Percentiles rank a stretch among this genome's conserved stretches.
Conservation (phyloP, 768 basidiomycete species). For the Cyclocybe aegerita region DNA sequence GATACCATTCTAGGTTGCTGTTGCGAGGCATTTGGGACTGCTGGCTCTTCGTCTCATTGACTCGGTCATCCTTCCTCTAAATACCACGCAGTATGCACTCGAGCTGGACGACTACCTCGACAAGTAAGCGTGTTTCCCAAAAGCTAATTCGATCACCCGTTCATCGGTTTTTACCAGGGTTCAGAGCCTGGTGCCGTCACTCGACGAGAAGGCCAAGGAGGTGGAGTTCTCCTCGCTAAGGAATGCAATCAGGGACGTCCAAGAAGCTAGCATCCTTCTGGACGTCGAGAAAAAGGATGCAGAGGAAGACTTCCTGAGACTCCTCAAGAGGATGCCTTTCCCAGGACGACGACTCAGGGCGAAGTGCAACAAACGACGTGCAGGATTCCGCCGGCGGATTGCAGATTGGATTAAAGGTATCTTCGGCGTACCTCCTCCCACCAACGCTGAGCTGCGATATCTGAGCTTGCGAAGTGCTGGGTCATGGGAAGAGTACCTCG, state of each 20-base stretch:
- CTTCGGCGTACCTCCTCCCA: conserved; percentile 36
- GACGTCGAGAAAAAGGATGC: conserved; percentile 60
- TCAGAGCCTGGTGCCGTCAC: conserved; percentile 39
- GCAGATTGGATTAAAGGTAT: conserved; percentile 36
- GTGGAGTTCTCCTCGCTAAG: conserved; percentile 45
- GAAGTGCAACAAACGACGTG: conserved; percentile 20
- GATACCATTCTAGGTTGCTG: conserved; percentile 45
- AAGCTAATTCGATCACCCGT: neutral
- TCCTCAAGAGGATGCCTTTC: conserved; percentile 38
- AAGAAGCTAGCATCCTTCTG: conserved; percentile 50
- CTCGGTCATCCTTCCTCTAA: conserved; percentile 66
- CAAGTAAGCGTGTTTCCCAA: conserved; percentile 38
- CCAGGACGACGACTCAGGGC: conserved; percentile 19
- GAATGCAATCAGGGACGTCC: conserved; percentile 44
- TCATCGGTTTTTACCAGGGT: conserved; percentile 36
- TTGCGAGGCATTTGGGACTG: conserved; percentile 68
- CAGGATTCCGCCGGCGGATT: conserved; percentile 19
- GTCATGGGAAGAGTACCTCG: conserved; percentile 35
- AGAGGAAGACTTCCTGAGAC: conserved; percentile 48
- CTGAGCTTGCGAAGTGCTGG: conserved; percentile 19
- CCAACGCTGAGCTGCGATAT: conserved; percentile 18
- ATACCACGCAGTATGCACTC: conserved; percentile 73
- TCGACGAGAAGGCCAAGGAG: conserved; percentile 13
- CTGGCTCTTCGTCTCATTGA: conserved; percentile 62
- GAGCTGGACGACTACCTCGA: conserved; percentile 65